A percentile compares a stretch with the other conserved stretches of the same genome.
phyloP scores from a whole-genome alignment of 169 alveolate species.

The Plasmodium chabaudi region DNA sequence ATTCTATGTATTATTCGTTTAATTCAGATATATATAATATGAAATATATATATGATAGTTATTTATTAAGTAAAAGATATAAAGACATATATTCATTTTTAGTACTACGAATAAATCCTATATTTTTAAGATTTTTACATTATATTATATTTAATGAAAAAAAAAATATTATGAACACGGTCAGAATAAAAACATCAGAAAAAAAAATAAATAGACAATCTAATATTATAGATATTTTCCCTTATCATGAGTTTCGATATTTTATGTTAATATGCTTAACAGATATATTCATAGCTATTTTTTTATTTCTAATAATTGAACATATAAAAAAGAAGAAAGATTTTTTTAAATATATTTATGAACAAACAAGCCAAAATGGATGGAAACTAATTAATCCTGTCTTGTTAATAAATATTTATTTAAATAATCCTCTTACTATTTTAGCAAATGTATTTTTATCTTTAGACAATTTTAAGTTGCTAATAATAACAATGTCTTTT shows the following conservation, averaged over 20 bases:
- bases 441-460: constrained; percentile 44
- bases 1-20: constrained; percentile 60
- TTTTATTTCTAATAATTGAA: constrained; percentile 44
- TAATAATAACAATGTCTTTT: constrained; percentile 31
- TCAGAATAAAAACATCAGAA: neutral
- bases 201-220: neutral
- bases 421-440: constrained; percentile 48
- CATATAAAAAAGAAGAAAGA: constrained; percentile 6
- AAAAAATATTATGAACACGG: too few relatives aligned
- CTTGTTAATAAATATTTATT: constrained; percentile 31
- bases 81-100: constrained; percentile 34
- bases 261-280: constrained; percentile 21
- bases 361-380: neutral
- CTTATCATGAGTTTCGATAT: constrained; percentile 32
- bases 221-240: neutral
- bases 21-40: constrained; percentile 64
- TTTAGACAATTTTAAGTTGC: constrained; percentile 43
- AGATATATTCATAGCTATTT: constrained; percentile 31
- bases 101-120: constrained; percentile 30
- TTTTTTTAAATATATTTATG: constrained; percentile 25
- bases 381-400: constrained; percentile 44
- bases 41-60: constrained; percentile 61
- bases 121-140: constrained; percentile 26
- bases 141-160: constrained; percentile 1
- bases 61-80: constrained; percentile 10